Evolutionary conservation across 139 green algal species (phyloP).

Genomic region (Penium margaritaceum): DNA sequence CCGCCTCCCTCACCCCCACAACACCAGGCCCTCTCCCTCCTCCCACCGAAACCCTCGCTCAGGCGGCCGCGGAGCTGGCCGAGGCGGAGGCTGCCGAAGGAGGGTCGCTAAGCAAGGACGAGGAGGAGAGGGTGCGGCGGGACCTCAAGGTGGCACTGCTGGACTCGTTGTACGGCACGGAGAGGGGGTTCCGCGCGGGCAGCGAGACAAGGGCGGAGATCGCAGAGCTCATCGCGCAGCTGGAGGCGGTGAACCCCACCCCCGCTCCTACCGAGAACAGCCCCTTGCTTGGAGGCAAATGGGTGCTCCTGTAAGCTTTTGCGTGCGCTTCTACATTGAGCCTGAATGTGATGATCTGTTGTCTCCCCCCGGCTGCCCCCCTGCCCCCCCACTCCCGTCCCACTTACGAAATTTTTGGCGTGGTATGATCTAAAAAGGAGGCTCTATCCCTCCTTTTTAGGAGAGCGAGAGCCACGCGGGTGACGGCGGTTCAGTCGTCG

Average conservation of each 20-base stretch:
- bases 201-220: slow-evolving; percentile 75
- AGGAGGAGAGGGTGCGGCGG: neutral
- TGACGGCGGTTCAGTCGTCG: too few relatives aligned
- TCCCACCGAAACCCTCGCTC: too few relatives aligned
- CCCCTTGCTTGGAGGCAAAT: slow-evolving; percentile 56
- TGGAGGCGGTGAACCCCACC: slow-evolving; percentile 81
- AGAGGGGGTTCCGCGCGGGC: slow-evolving; percentile 66
- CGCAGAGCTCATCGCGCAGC: slow-evolving; percentile 81
- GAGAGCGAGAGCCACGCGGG: too few relatives aligned
- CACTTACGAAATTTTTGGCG: too few relatives aligned
- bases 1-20: neutral
- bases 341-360: too few relatives aligned
- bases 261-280: slow-evolving; percentile 64
- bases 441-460: too few relatives aligned
- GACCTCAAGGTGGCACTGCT: slow-evolving; percentile 65
- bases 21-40: too few relatives aligned
- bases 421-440: too few relatives aligned
- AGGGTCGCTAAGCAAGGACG: too few relatives aligned
- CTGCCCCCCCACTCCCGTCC: too few relatives aligned
- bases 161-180: slow-evolving; percentile 76
- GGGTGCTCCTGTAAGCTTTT: slow-evolving; percentile 46
- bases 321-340: too few relatives aligned
- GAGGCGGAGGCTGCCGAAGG: neutral
- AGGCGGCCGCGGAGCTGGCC: neutral
- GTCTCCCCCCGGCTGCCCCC: too few relatives aligned